These are phyloP conservation scores for Russula brevipes DNA, from an alignment of 768 basidiomycete genomes.

Conservation along the genomic window DNA sequence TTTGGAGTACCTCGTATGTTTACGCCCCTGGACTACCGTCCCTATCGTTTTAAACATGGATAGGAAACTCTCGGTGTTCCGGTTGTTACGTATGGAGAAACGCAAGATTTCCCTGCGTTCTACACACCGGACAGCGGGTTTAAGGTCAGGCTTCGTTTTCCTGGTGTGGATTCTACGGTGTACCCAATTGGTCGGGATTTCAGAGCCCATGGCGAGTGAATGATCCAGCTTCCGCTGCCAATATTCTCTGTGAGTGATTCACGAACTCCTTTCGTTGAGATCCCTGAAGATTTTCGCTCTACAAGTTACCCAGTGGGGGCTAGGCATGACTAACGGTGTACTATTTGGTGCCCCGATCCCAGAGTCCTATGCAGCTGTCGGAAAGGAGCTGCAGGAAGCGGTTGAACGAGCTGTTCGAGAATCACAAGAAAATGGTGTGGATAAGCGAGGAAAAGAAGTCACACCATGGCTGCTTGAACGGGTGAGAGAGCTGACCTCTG, in stretches of 20 bases:
- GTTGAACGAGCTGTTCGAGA: slow-evolving; percentile 84
- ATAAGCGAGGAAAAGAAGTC: slow-evolving; percentile 77
- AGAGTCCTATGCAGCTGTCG: slow-evolving; percentile 59
- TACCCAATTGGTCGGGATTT: neutral
- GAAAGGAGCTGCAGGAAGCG: slow-evolving; percentile 62
- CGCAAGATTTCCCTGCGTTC: slow-evolving; percentile 90
- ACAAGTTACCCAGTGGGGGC: slow-evolving; percentile 61
- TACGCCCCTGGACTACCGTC: neutral
- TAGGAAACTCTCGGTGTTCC: slow-evolving; percentile 96
- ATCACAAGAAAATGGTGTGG: slow-evolving; percentile 75
- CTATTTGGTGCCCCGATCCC: slow-evolving; percentile 92
- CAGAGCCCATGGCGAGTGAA: slow-evolving; percentile 78
- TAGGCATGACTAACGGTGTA: slow-evolving; percentile 71
- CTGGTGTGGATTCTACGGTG: neutral
- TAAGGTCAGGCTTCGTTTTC: slow-evolving; percentile 41
- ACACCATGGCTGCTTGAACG: slow-evolving; percentile 92
- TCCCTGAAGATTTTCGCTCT: neutral
- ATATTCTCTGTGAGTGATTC: slow-evolving; percentile 56
- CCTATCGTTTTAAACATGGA: neutral
- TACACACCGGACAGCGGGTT: slow-evolving; percentile 81
- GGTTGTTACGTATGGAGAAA: slow-evolving; percentile 70
- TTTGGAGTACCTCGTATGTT: slow-evolving; percentile 66
- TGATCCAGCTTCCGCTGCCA: slow-evolving; percentile 62
- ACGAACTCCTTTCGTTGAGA: slow-evolving; percentile 2
- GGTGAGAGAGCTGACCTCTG: slow-evolving; percentile 73